Base-by-base conservation (phyloP, 495 filamentous ascomycete genomes). In the Cetradonia linearis region DNA sequence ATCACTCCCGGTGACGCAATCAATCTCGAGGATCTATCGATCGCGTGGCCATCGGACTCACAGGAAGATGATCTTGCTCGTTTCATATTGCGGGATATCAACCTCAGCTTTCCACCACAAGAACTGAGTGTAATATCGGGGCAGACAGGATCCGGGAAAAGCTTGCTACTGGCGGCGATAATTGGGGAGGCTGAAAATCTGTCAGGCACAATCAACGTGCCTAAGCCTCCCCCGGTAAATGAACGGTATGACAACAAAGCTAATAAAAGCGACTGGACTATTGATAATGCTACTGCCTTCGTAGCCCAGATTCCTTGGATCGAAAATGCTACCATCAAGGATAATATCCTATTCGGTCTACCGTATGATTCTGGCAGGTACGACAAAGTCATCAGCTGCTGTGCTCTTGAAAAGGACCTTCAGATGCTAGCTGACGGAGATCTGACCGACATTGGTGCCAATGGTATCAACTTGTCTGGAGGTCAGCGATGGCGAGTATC, bases 221-320 rank as follows among this genome's bases (percentile, higher is more conserved):
- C 84, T n/a, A 63, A 62, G 48, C 40, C 70, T 33, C 70, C 69
- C 2, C 55, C 69, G 1, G 47, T 65, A 6, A 58, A 65, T 1
- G 73, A 78, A 28, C 72, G 78, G 11, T 74, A 73, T 20, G 73
- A 78, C 49, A 72, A 82, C 55, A 78, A 70, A 63, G 86, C 84
- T 1, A 84, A 79, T 33, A 78, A 70, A 49, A 78, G 74, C 46
- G 83, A 89, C 56, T 91, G 87, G 87, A 82, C 87, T 55, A 76
- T 89, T 25, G 81, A 84, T 18, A 76, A 76, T 1, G 76, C 81
- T 1, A 81, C 89, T 50, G 87, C 87, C 1, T 93, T 84, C 67
- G 87, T 93, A 31, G 82, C 86, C 7, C 88, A 93, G 68, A 88
- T 85, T 20, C 88, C 88, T 0, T 93, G 88, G 88, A 89, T 93